A percentile compares a stretch with the other conserved stretches of the same genome.
Conservation (phyloP, 768 basidiomycete species). For the Pisolithus albus region DNA sequence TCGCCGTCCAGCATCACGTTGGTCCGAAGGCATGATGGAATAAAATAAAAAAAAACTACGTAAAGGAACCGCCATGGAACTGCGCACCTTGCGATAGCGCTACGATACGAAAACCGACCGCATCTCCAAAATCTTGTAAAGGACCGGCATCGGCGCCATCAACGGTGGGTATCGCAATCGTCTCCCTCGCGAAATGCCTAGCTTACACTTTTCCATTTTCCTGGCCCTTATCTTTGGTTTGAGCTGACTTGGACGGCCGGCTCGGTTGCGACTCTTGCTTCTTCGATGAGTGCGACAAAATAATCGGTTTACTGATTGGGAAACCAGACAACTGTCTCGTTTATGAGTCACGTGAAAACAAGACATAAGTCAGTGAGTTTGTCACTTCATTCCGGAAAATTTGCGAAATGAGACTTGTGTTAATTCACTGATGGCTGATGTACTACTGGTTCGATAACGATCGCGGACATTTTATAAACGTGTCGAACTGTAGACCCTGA, state of each 20-base stretch:
- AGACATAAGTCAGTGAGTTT: too few relatives aligned
- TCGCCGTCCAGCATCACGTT: too few relatives aligned
- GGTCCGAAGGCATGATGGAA: constrained; percentile 39
- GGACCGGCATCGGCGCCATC: constrained; percentile 40
- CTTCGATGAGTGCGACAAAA: constrained; percentile 43
- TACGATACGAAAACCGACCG: constrained; percentile 71
- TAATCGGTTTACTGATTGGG: background rate
- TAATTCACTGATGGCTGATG: too few relatives aligned
- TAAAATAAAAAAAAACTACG: background rate
- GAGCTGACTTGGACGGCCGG: constrained; percentile 12
- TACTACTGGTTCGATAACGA: too few relatives aligned
- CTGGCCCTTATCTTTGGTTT: constrained; percentile 16
- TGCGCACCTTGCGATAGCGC: constrained; percentile 69
- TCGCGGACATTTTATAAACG: too few relatives aligned
- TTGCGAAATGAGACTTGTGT: too few relatives aligned
- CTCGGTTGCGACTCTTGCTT: constrained; percentile 47
- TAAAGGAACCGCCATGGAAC: background rate
- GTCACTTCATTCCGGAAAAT: too few relatives aligned
- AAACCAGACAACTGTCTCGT: background rate
- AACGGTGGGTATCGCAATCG: constrained; percentile 53
- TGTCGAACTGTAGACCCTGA: too few relatives aligned
- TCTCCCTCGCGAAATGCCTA: constrained; percentile 38
- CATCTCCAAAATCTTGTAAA: constrained; percentile 55
- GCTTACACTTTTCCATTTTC: constrained; percentile 30
- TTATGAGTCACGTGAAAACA: too few relatives aligned